Evolutionary conservation across 129 eudicot genomes (phyloP).

Genomic region (Centaurea solstitialis): DNA sequence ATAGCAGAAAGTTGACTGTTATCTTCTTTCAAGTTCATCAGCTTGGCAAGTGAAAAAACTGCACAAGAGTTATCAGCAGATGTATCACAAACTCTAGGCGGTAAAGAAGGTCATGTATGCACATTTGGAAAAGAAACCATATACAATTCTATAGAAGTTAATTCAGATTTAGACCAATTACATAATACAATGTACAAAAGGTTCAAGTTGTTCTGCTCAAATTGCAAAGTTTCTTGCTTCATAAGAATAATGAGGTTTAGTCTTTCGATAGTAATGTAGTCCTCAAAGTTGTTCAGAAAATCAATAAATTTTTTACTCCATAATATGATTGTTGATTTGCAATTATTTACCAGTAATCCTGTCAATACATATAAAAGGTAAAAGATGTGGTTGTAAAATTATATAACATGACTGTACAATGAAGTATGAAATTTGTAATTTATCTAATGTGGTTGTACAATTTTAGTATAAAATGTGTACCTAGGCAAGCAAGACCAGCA

Average conservation of each 20-base stretch:
- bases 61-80: slow-evolving; percentile 21
- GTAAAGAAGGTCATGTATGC: not conserved
- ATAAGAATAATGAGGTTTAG: not conserved
- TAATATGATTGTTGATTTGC: not conserved
- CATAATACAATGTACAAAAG: not conserved
- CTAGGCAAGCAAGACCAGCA: slow-evolving; percentile 98
- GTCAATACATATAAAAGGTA: not conserved
- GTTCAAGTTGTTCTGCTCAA: not conserved
- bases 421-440: not conserved
- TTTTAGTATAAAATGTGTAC: slow-evolving; percentile 28
- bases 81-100: not conserved
- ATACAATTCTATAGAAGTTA: not conserved
- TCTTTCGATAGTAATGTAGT: not conserved
- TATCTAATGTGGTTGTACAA: not conserved
- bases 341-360: not conserved
- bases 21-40: slow-evolving; percentile 97
- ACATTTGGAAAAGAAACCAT: not conserved
- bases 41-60: slow-evolving; percentile 95
- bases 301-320: not conserved
- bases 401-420: not conserved
- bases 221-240: not conserved
- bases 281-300: not conserved
- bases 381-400: not conserved
- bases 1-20: slow-evolving; percentile 83
- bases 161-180: not conserved